A percentile compares a stretch with the other conserved stretches of the same genome.
phyloP scores from a whole-genome alignment of 2,329 filamentous ascomycete genomes.

The Magnaporthales sp. region DNA sequence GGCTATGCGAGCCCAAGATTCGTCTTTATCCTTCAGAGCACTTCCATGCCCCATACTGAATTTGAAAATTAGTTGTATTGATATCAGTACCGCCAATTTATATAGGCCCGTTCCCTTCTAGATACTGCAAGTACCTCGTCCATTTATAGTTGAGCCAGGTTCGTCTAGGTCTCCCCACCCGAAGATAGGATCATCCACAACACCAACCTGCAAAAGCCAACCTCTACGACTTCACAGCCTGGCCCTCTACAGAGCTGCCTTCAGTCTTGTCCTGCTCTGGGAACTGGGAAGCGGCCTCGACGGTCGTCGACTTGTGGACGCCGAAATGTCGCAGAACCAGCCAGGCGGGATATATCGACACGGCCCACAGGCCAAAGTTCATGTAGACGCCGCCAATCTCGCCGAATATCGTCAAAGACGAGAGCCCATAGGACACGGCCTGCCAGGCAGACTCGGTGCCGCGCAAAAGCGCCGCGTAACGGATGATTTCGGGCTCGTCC shows the following conservation, averaged over 20 bases:
- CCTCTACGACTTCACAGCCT: background rate
- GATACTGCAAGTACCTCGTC: no score
- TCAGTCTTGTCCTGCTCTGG: background rate
- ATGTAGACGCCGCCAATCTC: slow-evolving; percentile 28
- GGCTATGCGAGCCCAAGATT: no score
- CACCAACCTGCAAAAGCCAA: background rate
- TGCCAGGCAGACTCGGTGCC: slow-evolving; percentile 68
- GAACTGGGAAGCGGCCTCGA: background rate
- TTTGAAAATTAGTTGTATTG: no score
- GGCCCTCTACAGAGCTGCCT: background rate
- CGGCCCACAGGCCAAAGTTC: background rate
- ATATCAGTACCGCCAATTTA: no score
- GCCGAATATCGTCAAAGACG: slow-evolving; percentile 52
- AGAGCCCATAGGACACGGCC: slow-evolving; percentile 62
- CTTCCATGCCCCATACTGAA: no score
- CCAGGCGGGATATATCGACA: background rate
- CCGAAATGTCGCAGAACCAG: background rate
- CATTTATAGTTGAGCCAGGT: no score
- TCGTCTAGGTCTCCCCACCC: no score
- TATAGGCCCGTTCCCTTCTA: no score
- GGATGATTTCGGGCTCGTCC: slow-evolving; percentile 54
- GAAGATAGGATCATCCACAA: no score
- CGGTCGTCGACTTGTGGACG: background rate
- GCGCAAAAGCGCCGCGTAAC: slow-evolving; percentile 58
- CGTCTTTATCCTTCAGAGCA: no score